Percentiles rank a stretch among this genome's conserved stretches.
These are phyloP conservation scores for Kalmanozyma brasiliensis DNA, from an alignment of 1,284 basidiomycete genomes.

Conservation along the genomic window DNA sequence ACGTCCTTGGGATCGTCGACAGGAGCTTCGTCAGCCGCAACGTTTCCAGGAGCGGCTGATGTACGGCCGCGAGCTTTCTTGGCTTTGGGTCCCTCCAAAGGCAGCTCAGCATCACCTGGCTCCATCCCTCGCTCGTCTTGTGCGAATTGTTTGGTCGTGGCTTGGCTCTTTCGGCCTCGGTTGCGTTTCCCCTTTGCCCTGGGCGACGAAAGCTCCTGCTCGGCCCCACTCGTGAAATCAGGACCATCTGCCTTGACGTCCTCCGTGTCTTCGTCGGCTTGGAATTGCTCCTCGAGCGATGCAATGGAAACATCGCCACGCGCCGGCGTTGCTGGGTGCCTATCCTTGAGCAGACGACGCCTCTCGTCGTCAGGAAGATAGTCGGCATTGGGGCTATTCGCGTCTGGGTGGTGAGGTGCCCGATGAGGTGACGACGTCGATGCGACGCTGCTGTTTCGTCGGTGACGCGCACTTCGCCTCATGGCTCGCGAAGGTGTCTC, in stretches of 20 bases:
- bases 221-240: not conserved
- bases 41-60: constrained; percentile 4
- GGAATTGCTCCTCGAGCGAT: constrained; percentile 23
- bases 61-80: constrained; percentile 25
- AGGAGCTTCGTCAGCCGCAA: not conserved
- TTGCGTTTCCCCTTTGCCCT: constrained; percentile 18
- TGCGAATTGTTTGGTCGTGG: constrained; percentile 1
- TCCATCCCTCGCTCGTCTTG: not conserved
- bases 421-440: constrained; percentile 31
- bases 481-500: constrained; percentile 15
- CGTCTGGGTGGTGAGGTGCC: constrained; percentile 32
- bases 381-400: constrained; percentile 34
- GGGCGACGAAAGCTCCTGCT: not conserved
- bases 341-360: constrained; percentile 14
- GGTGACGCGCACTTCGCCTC: constrained; percentile 15
- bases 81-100: constrained; percentile 3
- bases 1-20: constrained; percentile 4
- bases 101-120: not conserved
- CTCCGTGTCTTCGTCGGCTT: constrained; percentile 2
- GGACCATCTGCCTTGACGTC: not conserved
- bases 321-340: constrained; percentile 17
- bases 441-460: constrained; percentile 21
- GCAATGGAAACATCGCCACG: constrained; percentile 31
- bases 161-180: constrained; percentile 19
- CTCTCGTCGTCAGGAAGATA: constrained; percentile 44